These are phyloP conservation scores for Limtongozyma cylindracea DNA, from an alignment of 805 yeast species.

Conservation along the genomic window DNA sequence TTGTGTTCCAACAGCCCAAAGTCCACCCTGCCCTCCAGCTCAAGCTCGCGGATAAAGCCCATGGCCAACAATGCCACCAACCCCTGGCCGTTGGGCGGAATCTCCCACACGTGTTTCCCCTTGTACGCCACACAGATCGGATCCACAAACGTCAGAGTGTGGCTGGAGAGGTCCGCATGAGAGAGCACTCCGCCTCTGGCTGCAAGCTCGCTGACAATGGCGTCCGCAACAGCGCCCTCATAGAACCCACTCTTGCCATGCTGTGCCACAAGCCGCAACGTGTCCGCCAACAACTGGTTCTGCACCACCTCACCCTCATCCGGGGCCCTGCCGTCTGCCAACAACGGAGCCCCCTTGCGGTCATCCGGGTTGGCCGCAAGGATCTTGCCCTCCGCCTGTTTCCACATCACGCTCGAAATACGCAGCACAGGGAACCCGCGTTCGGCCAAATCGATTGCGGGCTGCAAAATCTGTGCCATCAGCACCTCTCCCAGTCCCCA, in stretches of 20 bases:
- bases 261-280: slow-evolving; percentile 22
- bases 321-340: no score
- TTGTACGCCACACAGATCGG: slow-evolving; percentile 30
- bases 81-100: slow-evolving; percentile 74
- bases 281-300: slow-evolving; percentile 25
- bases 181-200: slow-evolving; percentile 29
- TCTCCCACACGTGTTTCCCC: slow-evolving; percentile 41
- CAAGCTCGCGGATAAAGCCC: slow-evolving; percentile 36
- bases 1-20: slow-evolving; percentile 26
- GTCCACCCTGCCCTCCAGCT: slow-evolving; percentile 14
- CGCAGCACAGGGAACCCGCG: slow-evolving; percentile 40
- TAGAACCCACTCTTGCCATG: slow-evolving; percentile 45
- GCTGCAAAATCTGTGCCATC: slow-evolving; percentile 28
- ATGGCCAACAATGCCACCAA: slow-evolving; percentile 47
- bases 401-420: slow-evolving; percentile 27
- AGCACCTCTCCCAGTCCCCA: slow-evolving; percentile 56
- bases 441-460: slow-evolving; percentile 47
- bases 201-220: slow-evolving; percentile 27
- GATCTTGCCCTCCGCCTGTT: slow-evolving; percentile 12
- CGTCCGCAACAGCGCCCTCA: slow-evolving; percentile 41
- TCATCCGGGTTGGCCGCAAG: slow-evolving; percentile 8
- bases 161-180: slow-evolving; percentile 26
- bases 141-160: slow-evolving; percentile 34
- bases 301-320: slow-evolving; percentile 12
- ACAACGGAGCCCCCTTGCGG: slow-evolving; percentile 4